phyloP scores from a whole-genome alignment of 768 basidiomycete species.

The Pluteus cervinus region DNA sequence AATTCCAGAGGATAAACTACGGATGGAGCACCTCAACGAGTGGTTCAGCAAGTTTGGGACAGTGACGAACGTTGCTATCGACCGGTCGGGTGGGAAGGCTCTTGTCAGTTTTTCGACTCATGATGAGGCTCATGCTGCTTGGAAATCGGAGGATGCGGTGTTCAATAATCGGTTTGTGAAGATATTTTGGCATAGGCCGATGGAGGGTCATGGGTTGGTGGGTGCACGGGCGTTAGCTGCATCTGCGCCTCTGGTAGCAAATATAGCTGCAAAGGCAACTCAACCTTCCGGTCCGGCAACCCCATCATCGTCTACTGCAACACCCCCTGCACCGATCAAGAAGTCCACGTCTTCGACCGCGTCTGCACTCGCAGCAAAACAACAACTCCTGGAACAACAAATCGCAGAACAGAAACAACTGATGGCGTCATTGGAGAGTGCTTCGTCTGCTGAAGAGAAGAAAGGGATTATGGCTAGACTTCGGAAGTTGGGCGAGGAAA shows the following conservation, averaged over 20 bases:
- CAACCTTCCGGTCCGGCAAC: conserved; percentile 14
- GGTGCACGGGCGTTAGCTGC: conserved; percentile 79
- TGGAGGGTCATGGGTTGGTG: conserved; percentile 83
- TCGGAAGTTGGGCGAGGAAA: conserved; percentile 73
- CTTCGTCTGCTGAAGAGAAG: conserved; percentile 68
- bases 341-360: conserved; percentile 12
- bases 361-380: conserved; percentile 62
- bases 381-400: conserved; percentile 71
- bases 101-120: conserved; percentile 84
- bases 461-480: conserved; percentile 72
- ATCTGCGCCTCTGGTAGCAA: conserved; percentile 70
- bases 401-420: conserved; percentile 87
- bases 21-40: conserved; percentile 68
- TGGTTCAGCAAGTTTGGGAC: conserved; percentile 93
- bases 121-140: conserved; percentile 79
- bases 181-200: conserved; percentile 90
- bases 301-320: conserved; percentile 18
- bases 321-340: conserved; percentile 12
- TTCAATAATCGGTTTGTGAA: conserved; percentile 94
- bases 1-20: conserved; percentile 81
- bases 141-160: conserved; percentile 93
- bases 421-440: conserved; percentile 62
- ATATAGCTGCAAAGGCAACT: conserved; percentile 37
- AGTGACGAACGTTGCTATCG: conserved; percentile 89
- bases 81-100: conserved; percentile 67